A percentile compares a stretch with the other conserved stretches of the same genome.
Evolutionary conservation across 2,329 filamentous ascomycete species (phyloP).

Genomic region (Harringtonia aguacate): DNA sequence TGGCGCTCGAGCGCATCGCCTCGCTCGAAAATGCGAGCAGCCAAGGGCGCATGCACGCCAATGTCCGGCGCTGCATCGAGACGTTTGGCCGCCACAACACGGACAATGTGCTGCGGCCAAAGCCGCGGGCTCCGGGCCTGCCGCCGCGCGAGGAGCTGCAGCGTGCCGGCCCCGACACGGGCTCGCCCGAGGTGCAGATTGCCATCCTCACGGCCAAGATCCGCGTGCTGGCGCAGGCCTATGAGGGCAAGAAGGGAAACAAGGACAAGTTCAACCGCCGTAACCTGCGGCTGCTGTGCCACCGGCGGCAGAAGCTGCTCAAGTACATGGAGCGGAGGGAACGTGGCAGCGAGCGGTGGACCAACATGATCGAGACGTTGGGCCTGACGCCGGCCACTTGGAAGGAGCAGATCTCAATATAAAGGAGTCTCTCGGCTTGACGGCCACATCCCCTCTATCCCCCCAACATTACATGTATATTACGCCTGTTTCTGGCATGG

Average conservation of each 20-base stretch:
- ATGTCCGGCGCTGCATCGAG: conserved; percentile 74
- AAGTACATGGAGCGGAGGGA: conserved; percentile 83
- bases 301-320: conserved; percentile 80
- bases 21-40: conserved; percentile 65
- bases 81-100: conserved; percentile 88
- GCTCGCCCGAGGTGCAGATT: conserved; percentile 94
- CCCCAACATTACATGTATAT: background rate
- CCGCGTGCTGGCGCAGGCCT: conserved; percentile 60
- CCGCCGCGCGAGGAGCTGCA: conserved; percentile 25
- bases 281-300: conserved; percentile 74
- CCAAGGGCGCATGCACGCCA: conserved; percentile 69
- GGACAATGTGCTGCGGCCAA: conserved; percentile 57
- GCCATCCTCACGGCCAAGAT: conserved; percentile 95
- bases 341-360: conserved; percentile 82
- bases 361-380: conserved; percentile 70
- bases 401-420: conserved; percentile 74
- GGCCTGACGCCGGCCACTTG: conserved; percentile 82
- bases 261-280: conserved; percentile 93
- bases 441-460: background rate
- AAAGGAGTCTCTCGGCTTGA: too few relatives aligned
- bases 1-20: conserved; percentile 72
- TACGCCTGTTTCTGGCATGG: too few relatives aligned
- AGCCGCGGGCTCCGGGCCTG: conserved; percentile 36
- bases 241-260: conserved; percentile 56
- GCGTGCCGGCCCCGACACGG: conserved; percentile 84